Evolutionary conservation across 2,329 filamentous ascomycete genomes (phyloP).

Genomic region (Exophiala xenobiotica): DNA sequence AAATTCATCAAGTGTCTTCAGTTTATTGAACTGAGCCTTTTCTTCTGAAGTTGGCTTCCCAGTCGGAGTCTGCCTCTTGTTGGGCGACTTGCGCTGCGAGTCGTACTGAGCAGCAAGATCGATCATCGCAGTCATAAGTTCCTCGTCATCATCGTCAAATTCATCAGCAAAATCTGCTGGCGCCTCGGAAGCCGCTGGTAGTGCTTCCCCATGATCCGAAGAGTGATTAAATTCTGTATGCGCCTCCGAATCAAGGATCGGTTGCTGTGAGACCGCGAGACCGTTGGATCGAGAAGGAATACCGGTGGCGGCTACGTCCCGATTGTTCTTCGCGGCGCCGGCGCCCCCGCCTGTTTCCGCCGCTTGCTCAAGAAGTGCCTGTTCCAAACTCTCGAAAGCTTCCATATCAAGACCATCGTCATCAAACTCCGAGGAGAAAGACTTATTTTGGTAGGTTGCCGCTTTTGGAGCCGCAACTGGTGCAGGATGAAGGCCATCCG

Average conservation of each 20-base stretch:
- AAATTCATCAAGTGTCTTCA: constrained; percentile 30
- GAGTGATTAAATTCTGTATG: neutral
- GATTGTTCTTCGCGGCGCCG: no score
- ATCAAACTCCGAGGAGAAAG: constrained; percentile 41
- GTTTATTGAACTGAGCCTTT: constrained; percentile 7
- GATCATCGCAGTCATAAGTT: constrained; percentile 33
- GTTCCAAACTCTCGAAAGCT: constrained; percentile 42
- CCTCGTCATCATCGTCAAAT: constrained; percentile 35
- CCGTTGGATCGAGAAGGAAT: no score
- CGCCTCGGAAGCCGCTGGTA: neutral
- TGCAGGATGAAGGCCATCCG: neutral
- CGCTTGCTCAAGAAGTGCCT: constrained; percentile 20
- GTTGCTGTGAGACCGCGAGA: neutral
- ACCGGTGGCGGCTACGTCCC: no score
- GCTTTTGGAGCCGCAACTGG: neutral
- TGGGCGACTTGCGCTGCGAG: constrained; percentile 19
- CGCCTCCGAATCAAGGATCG: neutral
- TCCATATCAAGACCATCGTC: constrained; percentile 49
- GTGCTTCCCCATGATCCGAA: neutral
- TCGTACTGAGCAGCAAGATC: constrained; percentile 29
- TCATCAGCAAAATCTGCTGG: constrained; percentile 25
- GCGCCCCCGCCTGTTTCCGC: no score
- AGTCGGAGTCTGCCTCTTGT: no score
- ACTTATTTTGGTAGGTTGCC: neutral
- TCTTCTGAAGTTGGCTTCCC: neutral